Conservation (phyloP, 352 stramenopile species). For the Globisporangium cylindrosporum region DNA sequence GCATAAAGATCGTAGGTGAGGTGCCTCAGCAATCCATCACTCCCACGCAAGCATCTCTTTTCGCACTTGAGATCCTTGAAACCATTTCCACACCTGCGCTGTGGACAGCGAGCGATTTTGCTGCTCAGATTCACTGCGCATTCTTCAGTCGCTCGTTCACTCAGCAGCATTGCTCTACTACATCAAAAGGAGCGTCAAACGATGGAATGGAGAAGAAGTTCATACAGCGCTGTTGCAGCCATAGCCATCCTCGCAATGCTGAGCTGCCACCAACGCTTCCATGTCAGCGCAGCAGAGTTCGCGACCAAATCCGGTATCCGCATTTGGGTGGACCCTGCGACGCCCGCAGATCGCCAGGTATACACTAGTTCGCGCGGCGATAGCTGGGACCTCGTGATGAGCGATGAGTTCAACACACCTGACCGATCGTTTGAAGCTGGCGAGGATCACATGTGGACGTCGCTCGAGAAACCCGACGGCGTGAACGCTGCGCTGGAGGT, state of each 20-base stretch:
- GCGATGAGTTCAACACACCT: constrained; percentile 68
- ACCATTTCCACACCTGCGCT: too few relatives aligned
- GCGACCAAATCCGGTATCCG: constrained; percentile 36
- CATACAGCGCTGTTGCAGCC: not conserved
- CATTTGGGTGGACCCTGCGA: constrained; percentile 48
- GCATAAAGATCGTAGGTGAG: not conserved
- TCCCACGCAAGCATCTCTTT: too few relatives aligned
- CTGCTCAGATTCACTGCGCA: too few relatives aligned
- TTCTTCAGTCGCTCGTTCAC: too few relatives aligned
- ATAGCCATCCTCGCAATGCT: not conserved
- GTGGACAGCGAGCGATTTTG: too few relatives aligned
- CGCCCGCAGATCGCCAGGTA: constrained; percentile 23
- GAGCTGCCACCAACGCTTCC: not conserved
- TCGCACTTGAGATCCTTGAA: too few relatives aligned
- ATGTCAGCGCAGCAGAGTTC: not conserved
- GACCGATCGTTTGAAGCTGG: constrained; percentile 67
- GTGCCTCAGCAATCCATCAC: not conserved
- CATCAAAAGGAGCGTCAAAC: not conserved
- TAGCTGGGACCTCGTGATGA: constrained; percentile 74
- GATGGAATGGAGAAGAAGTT: not conserved
- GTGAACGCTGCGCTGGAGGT: constrained; percentile 59
- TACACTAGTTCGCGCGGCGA: constrained; percentile 31
- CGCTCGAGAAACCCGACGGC: constrained; percentile 31
- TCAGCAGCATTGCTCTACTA: too few relatives aligned
- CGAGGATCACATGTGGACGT: constrained; percentile 56